A percentile compares a stretch with the other conserved stretches of the same genome.
phyloP scores from a whole-genome alignment of 106 monocot species.

The Platanthera zijinensis region DNA sequence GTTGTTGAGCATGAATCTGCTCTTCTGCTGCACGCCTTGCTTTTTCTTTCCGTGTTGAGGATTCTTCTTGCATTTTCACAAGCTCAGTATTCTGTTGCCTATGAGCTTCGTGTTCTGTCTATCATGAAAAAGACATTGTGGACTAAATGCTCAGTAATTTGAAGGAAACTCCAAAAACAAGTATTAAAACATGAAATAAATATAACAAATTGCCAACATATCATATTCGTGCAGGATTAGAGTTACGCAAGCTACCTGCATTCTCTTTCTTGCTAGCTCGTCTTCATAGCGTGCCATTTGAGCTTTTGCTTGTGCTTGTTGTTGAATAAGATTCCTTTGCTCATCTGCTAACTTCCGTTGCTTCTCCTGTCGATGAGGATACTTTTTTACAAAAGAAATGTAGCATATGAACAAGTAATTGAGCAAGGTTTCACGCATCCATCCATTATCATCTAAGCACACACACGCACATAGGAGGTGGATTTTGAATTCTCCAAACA shows the following conservation, averaged over 20 bases:
- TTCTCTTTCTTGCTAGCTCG: slow-evolving; percentile 90
- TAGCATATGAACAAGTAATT: not conserved
- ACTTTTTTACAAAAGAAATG: not conserved
- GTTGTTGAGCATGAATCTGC: slow-evolving; percentile 63
- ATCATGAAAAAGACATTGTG: slow-evolving; percentile 11
- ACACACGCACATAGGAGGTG: not conserved
- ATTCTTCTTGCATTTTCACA: slow-evolving; percentile 94
- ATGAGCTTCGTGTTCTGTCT: slow-evolving; percentile 83
- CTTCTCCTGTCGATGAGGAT: slow-evolving; percentile 41
- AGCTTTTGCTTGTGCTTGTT: slow-evolving; percentile 83
- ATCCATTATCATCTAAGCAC: not conserved
- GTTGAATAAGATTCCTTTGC: slow-evolving; percentile 59
- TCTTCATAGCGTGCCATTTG: slow-evolving; percentile 90
- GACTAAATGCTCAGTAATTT: not conserved
- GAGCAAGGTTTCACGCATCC: not conserved
- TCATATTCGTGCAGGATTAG: not conserved
- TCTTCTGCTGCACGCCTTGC: slow-evolving; percentile 77
- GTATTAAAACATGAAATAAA: not conserved
- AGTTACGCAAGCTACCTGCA: slow-evolving; percentile 50
- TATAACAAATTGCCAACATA: not conserved
- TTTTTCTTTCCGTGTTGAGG: slow-evolving; percentile 68
- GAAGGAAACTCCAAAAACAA: not conserved
- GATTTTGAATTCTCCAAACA: not conserved
- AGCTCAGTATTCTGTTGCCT: slow-evolving; percentile 82
- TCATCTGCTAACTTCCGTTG: slow-evolving; percentile 80